These are phyloP conservation scores for Debaryomyces nepalensis DNA, from an alignment of 1,139 yeast genomes.

Conservation along the genomic window DNA sequence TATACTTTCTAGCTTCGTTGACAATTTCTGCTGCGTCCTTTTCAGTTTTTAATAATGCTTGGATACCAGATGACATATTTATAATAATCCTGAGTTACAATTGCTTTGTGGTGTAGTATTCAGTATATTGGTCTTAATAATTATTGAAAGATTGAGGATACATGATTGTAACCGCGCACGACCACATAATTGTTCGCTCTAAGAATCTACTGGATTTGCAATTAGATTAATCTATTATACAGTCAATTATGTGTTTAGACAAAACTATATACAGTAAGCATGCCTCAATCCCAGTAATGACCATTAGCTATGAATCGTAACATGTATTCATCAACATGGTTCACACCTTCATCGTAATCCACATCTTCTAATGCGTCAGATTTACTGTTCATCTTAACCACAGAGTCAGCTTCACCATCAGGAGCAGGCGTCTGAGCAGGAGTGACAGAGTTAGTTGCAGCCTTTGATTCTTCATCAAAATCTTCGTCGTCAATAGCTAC, in stretches of 20 bases:
- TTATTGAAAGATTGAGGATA: conserved; percentile 5
- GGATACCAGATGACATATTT: conserved; percentile 42
- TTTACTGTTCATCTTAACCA: conserved; percentile 18
- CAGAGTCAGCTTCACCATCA: conserved; percentile 19
- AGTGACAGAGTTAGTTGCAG: conserved; percentile 43
- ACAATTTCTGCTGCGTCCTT: conserved; percentile 96
- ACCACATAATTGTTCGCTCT: background rate
- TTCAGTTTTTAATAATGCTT: conserved; percentile 69
- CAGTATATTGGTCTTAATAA: background rate
- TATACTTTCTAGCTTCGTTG: conserved; percentile 84
- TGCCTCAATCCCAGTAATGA: conserved; percentile 38
- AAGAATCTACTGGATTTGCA: background rate
- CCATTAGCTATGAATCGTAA: conserved; percentile 87
- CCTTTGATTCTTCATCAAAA: conserved; percentile 53
- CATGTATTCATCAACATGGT: conserved; percentile 97
- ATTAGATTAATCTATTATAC: conserved; percentile 8
- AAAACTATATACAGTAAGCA: background rate
- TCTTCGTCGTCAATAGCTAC: conserved; percentile 86
- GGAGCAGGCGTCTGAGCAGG: conserved; percentile 31
- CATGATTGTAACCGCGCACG: conserved; percentile 2
- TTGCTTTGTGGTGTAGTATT: background rate
- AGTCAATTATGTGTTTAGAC: background rate
- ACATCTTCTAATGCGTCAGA: conserved; percentile 40
- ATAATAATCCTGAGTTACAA: conserved; percentile 2
- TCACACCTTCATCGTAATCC: conserved; percentile 75